phyloP scores from a whole-genome alignment of 306 rosid species.

The Trichosanthes cucumerina region DNA sequence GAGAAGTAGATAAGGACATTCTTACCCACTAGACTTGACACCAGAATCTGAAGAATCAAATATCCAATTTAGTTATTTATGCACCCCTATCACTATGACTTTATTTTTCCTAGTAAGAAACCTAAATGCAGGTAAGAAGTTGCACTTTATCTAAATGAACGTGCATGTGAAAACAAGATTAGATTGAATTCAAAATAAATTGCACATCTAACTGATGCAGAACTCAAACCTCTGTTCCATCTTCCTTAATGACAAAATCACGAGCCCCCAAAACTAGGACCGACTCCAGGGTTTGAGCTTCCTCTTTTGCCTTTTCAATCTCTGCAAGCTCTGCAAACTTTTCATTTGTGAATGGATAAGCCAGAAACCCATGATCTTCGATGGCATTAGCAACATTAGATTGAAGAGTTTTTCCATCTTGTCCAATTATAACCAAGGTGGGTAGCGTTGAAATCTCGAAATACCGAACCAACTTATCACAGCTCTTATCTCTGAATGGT shows the following conservation, averaged over 20 bases:
- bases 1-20: constrained; percentile 33
- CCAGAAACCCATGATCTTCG: constrained; percentile 30
- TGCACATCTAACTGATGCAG: background rate
- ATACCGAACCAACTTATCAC: constrained; percentile 26
- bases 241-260: constrained; percentile 28
- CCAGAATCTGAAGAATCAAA: constrained; percentile 17
- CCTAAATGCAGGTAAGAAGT: background rate
- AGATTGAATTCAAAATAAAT: background rate
- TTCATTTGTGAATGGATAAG: constrained; percentile 39
- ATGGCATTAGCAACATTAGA: constrained; percentile 25
- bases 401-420: constrained; percentile 37
- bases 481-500: constrained; percentile 31
- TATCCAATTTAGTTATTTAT: background rate
- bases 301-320: constrained; percentile 30
- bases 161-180: background rate
- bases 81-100: background rate
- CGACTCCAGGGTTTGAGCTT: constrained; percentile 34
- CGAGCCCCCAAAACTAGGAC: constrained; percentile 30
- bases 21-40: constrained; percentile 34
- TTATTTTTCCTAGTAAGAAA: background rate
- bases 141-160: background rate
- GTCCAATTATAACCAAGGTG: constrained; percentile 29
- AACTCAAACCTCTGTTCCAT: constrained; percentile 29
- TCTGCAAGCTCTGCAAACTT: constrained; percentile 32
- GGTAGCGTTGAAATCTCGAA: constrained; percentile 31